These are phyloP conservation scores for Claviceps lovelessii DNA, from an alignment of 2,329 filamentous ascomycete species.

Conservation along the genomic window DNA sequence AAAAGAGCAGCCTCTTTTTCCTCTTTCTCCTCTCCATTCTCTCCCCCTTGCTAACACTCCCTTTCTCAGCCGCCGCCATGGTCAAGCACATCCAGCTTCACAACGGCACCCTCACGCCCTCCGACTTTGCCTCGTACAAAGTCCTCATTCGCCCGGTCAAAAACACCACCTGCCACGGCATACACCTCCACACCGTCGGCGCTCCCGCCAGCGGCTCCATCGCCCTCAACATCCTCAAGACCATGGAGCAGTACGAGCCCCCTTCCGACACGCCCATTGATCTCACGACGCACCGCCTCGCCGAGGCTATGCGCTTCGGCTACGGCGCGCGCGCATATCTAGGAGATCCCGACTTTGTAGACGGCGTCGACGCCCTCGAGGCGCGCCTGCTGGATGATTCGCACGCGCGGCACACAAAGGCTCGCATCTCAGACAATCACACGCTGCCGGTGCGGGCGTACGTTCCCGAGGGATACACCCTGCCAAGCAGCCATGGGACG, in stretches of 20 bases:
- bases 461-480: conserved; percentile 51
- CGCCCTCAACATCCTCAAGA: conserved; percentile 63
- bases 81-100: conserved; percentile 51
- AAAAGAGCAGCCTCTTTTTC: neutral
- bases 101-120: conserved; percentile 75
- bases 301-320: conserved; percentile 80
- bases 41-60: conserved; percentile 4
- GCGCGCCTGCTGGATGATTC: conserved; percentile 47
- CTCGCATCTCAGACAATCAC: conserved; percentile 53
- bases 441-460: conserved; percentile 65
- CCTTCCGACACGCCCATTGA: conserved; percentile 37
- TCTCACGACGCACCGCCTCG: conserved; percentile 65
- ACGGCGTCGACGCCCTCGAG: conserved; percentile 50
- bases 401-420: conserved; percentile 44
- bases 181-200: conserved; percentile 52
- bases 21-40: conserved; percentile 7
- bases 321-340: conserved; percentile 69
- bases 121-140: conserved; percentile 61
- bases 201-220: conserved; percentile 70
- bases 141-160: conserved; percentile 50
- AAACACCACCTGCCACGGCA: conserved; percentile 53
- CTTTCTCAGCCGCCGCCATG: conserved; percentile 49
- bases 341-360: conserved; percentile 67
- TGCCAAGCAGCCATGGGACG: conserved; percentile 57
- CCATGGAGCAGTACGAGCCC: conserved; percentile 59